Base-by-base conservation (phyloP, 495 filamentous ascomycete genomes). In the Monascus purpureus region DNA sequence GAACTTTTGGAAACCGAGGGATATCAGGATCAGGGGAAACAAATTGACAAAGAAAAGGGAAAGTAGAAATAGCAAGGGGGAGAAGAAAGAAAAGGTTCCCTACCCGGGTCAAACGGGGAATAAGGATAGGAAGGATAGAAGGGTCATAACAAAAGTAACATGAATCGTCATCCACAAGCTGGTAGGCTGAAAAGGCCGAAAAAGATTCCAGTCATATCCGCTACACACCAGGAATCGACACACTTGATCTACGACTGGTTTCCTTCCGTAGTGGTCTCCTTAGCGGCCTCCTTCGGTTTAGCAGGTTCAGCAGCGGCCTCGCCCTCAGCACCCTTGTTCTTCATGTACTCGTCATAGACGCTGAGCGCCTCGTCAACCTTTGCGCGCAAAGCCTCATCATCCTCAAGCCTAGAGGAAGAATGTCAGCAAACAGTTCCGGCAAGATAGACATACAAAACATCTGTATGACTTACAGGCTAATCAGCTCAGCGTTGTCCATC, bases 341-440 rank as follows among this genome's bases (percentile, higher is more conserved):
- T 95, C 57, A 95, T 76, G 50, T 99, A 99, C 54, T 96, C 92
- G 46, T 99, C 83, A 56, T 95, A 99, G 39, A 99, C 90, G 39
- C 68, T 81, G 50, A 99, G 75, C 36, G 90, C 90, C 64, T 99
- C 90, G 39, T 88, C 80, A 32, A 99, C 90, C 77, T 99, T 99
- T 49, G 77, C 73, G 45, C 79, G 77, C 32, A 99, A 77, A 58
- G 85, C 83, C 33, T 68, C 67, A 6, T 94, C 83, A 53, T 99
- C 87, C 50, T 87, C 79, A 45, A 90, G 77, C 32, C 90, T 97
- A 37, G 22, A 29, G 34, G n/a, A 28, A 37, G 37, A 45, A 49
- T 28, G 25, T 46, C 43, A 44, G 26, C 12, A 37, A 15, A 36
- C n/a, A n/a, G n/a, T n/a, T n/a, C n/a, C n/a, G n/a, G 11, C 19